phyloP scores from a whole-genome alignment of 2,329 filamentous ascomycete species.

The Talaromyces amestolkiae region DNA sequence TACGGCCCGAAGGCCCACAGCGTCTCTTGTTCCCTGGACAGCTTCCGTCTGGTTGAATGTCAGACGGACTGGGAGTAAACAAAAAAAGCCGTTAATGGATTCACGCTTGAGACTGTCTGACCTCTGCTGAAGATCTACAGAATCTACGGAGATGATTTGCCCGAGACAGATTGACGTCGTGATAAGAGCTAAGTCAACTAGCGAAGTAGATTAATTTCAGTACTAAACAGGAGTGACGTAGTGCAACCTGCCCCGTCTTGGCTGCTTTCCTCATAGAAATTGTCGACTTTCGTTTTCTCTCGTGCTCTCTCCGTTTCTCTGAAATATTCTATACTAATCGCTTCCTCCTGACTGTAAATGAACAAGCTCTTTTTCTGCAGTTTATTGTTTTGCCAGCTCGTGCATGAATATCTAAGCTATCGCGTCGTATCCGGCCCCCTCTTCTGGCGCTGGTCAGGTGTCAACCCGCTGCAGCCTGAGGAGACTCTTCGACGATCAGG shows the following conservation, averaged over 20 bases:
- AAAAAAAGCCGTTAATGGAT: neutral
- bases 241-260: neutral
- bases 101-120: neutral
- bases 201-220: neutral
- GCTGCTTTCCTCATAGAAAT: neutral
- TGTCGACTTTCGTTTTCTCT: neutral
- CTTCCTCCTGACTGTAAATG: neutral
- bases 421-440: neutral
- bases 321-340: neutral
- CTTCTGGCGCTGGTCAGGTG: slow-evolving; percentile 7
- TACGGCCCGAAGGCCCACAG: slow-evolving; percentile 1
- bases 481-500: neutral
- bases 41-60: neutral
- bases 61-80: neutral
- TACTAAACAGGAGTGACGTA: neutral
- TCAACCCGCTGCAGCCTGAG: neutral
- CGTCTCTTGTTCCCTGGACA: neutral
- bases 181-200: neutral
- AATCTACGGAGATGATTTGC: neutral
- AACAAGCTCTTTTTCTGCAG: no score
- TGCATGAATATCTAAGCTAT: neutral
- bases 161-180: neutral
- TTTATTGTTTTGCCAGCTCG: neutral
- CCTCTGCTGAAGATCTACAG: neutral
- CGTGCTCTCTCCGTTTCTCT: neutral